Conservation (phyloP, 2,329 filamentous ascomycete species). For the Cordyceps sp. region DNA sequence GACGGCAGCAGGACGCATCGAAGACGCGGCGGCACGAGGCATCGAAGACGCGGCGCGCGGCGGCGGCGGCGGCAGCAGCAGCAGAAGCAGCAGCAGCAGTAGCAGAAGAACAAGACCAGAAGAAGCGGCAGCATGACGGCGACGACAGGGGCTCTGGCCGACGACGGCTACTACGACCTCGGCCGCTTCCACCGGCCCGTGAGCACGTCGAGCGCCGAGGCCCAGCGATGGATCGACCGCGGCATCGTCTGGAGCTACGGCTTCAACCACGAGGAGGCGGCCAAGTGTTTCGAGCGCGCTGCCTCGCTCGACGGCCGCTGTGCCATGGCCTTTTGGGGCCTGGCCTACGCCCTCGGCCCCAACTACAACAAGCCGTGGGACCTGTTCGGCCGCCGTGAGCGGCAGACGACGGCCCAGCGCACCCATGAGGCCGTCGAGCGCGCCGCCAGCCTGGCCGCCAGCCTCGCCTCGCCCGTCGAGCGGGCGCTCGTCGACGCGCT, state of each 20-base stretch:
- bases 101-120: too few species aligned
- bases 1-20: too few species aligned
- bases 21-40: too few species aligned
- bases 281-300: slow-evolving; percentile 45
- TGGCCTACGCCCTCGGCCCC: slow-evolving; percentile 55
- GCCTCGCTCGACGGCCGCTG: slow-evolving; percentile 34
- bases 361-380: slow-evolving; percentile 70
- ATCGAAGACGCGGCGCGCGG: too few species aligned
- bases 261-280: slow-evolving; percentile 62
- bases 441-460: slow-evolving; percentile 9
- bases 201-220: slow-evolving; percentile 29
- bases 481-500: slow-evolving; percentile 47
- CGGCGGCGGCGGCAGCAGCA: too few species aligned
- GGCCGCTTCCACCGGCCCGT: slow-evolving; percentile 40
- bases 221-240: slow-evolving; percentile 54
- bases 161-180: slow-evolving; percentile 37
- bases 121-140: too few species aligned
- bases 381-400: slow-evolving; percentile 46
- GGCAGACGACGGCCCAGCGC: slow-evolving; percentile 26
- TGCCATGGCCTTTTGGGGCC: slow-evolving; percentile 52
- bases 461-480: slow-evolving; percentile 24
- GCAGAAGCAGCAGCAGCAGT: too few species aligned
- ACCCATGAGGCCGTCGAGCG: slow-evolving; percentile 14
- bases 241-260: slow-evolving; percentile 59
- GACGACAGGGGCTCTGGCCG: too few species aligned